Evolutionary conservation across 2,329 filamentous ascomycete genomes (phyloP).

Genomic region (Paraconiothyrium brasiliense): DNA sequence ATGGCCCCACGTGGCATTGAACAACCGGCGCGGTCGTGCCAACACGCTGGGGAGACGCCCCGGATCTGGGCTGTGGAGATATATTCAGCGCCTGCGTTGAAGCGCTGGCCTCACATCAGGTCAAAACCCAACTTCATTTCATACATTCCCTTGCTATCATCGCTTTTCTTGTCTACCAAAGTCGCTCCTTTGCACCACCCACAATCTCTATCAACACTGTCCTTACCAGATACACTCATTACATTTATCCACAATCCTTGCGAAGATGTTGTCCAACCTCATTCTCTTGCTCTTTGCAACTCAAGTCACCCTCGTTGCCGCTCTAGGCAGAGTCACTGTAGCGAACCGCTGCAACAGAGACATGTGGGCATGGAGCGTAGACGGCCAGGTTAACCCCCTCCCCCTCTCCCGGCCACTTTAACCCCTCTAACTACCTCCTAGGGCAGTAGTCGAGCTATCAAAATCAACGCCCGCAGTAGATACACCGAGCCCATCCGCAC

Average conservation of each 20-base stretch:
- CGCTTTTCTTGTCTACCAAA: neutral
- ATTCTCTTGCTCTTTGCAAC: neutral
- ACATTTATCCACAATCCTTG: neutral
- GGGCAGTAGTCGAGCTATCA: slow-evolving; percentile 1
- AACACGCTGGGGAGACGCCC: neutral
- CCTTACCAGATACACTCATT: neutral
- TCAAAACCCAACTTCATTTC: neutral
- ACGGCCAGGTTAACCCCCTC: neutral
- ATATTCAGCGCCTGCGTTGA: neutral
- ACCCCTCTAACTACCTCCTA: neutral
- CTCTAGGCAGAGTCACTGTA: slow-evolving; percentile 2
- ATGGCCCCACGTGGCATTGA: neutral
- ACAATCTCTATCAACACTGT: neutral
- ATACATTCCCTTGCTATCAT: neutral
- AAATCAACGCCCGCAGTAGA: slow-evolving; percentile 3
- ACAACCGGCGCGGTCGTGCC: neutral
- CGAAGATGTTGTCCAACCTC: neutral
- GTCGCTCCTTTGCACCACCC: neutral
- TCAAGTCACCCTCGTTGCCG: neutral
- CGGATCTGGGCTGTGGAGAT: neutral
- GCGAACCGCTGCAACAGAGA: slow-evolving; percentile 8
- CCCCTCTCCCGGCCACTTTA: neutral
- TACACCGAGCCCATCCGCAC: slow-evolving; percentile 17
- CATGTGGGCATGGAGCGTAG: slow-evolving; percentile 11
- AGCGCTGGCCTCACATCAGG: neutral